Conservation (phyloP, 345 rosid genomes). For the Erucastrum elatum region DNA sequence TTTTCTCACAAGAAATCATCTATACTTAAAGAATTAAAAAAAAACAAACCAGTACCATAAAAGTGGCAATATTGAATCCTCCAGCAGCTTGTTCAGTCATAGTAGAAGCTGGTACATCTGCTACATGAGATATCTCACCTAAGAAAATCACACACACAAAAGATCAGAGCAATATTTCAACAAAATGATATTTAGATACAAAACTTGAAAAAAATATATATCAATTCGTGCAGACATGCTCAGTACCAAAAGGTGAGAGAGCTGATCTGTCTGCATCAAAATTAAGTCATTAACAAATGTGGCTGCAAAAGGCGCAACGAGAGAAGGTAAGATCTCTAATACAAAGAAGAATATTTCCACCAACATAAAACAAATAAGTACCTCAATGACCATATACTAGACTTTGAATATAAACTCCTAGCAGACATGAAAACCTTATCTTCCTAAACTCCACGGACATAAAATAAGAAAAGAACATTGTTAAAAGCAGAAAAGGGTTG, state of each 20-base stretch:
- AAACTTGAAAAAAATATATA: no score
- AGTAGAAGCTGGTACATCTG: slow-evolving; percentile 21
- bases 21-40: background rate
- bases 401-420: background rate
- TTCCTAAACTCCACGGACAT: background rate
- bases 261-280: slow-evolving; percentile 41
- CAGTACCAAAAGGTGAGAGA: slow-evolving; percentile 37
- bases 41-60: slow-evolving; percentile 40
- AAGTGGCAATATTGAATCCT: slow-evolving; percentile 24
- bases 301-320: slow-evolving; percentile 39
- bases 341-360: background rate
- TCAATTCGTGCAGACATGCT: slow-evolving; percentile 33
- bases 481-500: background rate
- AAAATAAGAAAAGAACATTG: background rate
- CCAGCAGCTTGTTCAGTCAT: slow-evolving; percentile 33
- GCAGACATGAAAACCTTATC: background rate
- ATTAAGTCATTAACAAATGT: slow-evolving; percentile 24
- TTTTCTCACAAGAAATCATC: background rate
- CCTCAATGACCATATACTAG: background rate
- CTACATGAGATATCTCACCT: slow-evolving; percentile 41
- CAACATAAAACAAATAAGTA: background rate
- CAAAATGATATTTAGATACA: background rate
- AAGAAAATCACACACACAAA: slow-evolving; percentile 16
- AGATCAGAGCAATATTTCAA: slow-evolving; percentile 11
- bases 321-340: slow-evolving; percentile 31